A percentile compares a stretch with the other conserved stretches of the same genome.
Conservation (phyloP, 805 yeast genomes). For the Candida endomychidarum region DNA sequence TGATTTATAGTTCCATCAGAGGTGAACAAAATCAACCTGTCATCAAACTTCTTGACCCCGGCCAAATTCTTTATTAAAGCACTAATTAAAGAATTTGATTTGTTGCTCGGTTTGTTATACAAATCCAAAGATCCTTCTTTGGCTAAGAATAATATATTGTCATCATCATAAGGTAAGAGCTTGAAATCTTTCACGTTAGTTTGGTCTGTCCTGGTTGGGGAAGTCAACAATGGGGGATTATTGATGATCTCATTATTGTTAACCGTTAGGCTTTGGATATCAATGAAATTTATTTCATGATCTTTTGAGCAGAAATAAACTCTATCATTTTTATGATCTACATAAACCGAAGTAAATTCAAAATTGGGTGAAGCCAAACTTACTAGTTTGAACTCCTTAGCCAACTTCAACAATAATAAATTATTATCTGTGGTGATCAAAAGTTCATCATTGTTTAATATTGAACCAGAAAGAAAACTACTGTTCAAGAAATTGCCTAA, state of each 20-base stretch:
- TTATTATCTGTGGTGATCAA: conserved; percentile 33
- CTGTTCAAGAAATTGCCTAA: conserved; percentile 49
- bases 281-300: conserved; percentile 12
- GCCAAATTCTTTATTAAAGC: conserved; percentile 37
- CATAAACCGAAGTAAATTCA: conserved; percentile 19
- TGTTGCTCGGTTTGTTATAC: conserved; percentile 19
- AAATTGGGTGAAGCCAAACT: conserved; percentile 17
- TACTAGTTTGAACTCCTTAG: conserved; percentile 18
- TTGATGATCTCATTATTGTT: not conserved
- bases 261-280: conserved; percentile 16
- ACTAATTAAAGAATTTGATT: conserved; percentile 24
- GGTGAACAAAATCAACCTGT: conserved; percentile 41
- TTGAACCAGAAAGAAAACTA: conserved; percentile 46
- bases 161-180: conserved; percentile 23
- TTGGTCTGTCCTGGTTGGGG: conserved; percentile 23
- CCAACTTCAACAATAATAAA: conserved; percentile 29
- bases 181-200: conserved; percentile 24
- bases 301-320: conserved; percentile 27
- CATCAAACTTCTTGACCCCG: conserved; percentile 36
- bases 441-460: conserved; percentile 36
- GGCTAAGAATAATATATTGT: conserved; percentile 32
- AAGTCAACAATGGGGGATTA: conserved; percentile 1
- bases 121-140: conserved; percentile 37
- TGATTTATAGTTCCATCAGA: conserved; percentile 31
- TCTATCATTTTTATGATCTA: conserved; percentile 19